Percentiles rank a stretch among this genome's conserved stretches.
phyloP scores from a whole-genome alignment of 306 rosid genomes.

The Echinosophora koreensis region DNA sequence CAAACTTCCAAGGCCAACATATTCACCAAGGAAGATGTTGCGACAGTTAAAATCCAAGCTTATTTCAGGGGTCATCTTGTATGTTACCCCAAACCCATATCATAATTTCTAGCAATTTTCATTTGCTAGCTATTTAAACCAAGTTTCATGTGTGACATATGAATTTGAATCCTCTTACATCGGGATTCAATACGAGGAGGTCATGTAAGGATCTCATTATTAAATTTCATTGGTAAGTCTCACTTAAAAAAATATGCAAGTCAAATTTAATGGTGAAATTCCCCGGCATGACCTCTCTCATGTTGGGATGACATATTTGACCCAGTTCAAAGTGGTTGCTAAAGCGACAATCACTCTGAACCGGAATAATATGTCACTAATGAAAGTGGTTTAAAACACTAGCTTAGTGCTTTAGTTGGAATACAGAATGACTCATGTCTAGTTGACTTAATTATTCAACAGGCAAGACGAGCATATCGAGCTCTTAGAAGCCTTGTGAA shows the following conservation, averaged over 20 bases:
- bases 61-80: slow-evolving; percentile 90
- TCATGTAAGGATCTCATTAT: too few relatives aligned
- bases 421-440: background rate
- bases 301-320: too few relatives aligned
- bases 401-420: background rate
- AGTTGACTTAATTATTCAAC: slow-evolving; percentile 6
- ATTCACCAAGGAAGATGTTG: slow-evolving; percentile 53
- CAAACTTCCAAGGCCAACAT: background rate
- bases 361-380: too few relatives aligned
- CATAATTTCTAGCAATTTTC: background rate
- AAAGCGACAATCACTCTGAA: too few relatives aligned
- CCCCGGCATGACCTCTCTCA: too few relatives aligned
- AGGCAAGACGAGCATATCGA: slow-evolving; percentile 81
- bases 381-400: too few relatives aligned
- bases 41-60: slow-evolving; percentile 83
- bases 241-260: too few relatives aligned
- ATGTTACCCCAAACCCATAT: slow-evolving; percentile 28
- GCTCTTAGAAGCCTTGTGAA: slow-evolving; percentile 85
- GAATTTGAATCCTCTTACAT: too few relatives aligned
- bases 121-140: background rate
- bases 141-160: background rate
- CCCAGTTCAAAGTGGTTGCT: too few relatives aligned
- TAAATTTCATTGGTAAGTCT: too few relatives aligned
- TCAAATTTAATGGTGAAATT: too few relatives aligned
- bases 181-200: too few relatives aligned